Percentiles rank a stretch among this genome's conserved stretches.
phyloP scores from a whole-genome alignment of 192 early-diverging fungal species.

The Linnemannia exigua region DNA sequence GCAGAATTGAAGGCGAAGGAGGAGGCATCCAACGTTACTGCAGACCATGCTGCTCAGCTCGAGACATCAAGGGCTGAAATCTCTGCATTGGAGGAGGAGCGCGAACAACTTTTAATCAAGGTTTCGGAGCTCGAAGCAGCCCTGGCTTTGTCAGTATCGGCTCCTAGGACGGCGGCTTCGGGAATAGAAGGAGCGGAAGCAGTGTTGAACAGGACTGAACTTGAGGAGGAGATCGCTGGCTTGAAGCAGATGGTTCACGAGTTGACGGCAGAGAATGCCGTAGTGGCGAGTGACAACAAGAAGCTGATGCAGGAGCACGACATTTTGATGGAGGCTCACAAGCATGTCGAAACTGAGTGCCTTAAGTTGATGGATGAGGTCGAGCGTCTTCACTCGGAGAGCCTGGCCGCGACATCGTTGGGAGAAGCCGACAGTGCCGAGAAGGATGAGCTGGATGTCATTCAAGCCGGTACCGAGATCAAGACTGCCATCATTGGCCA shows the following conservation, averaged over 20 bases:
- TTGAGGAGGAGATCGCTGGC: slow-evolving; percentile 58
- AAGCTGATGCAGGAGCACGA: slow-evolving; percentile 65
- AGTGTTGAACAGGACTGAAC: slow-evolving; percentile 47
- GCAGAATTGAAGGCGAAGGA: slow-evolving; percentile 28
- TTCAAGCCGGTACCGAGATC: slow-evolving; percentile 12
- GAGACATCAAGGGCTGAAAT: slow-evolving; percentile 51
- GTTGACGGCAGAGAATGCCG: slow-evolving; percentile 65
- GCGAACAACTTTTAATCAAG: slow-evolving; percentile 62
- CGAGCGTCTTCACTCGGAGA: slow-evolving; percentile 76
- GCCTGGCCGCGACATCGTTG: slow-evolving; percentile 27
- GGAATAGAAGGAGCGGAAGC: slow-evolving; percentile 11
- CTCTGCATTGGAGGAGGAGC: slow-evolving; percentile 55
- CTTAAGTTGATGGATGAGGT: slow-evolving; percentile 83
- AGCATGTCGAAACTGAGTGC: slow-evolving; percentile 80
- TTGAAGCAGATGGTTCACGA: slow-evolving; percentile 68
- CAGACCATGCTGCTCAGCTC: slow-evolving; percentile 14
- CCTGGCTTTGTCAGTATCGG: slow-evolving; percentile 28
- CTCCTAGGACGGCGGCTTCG: slow-evolving; percentile 11
- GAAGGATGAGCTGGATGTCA: slow-evolving; percentile 25
- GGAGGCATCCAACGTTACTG: background rate
- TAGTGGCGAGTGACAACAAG: slow-evolving; percentile 63
- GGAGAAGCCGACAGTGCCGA: slow-evolving; percentile 21
- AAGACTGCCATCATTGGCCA: slow-evolving; percentile 63
- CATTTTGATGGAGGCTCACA: slow-evolving; percentile 70
- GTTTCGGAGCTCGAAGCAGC: slow-evolving; percentile 43